Base-by-base conservation (phyloP, 2,329 filamentous ascomycete genomes). In the Epicoccum sorghinum region DNA sequence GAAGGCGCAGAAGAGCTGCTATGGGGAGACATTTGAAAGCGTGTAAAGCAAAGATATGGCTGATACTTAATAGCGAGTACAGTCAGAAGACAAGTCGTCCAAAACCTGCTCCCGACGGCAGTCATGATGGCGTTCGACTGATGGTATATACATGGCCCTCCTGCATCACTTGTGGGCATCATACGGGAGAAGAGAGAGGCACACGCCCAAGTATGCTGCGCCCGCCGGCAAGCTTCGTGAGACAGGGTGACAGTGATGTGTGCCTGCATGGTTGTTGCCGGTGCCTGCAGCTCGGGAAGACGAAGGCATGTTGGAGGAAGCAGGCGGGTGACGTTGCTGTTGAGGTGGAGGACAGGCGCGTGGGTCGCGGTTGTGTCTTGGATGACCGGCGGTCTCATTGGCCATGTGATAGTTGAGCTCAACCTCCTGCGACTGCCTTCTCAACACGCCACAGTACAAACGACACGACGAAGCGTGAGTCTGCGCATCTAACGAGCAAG, bases 331-430 rank as follows among this genome's bases (percentile, higher is more conserved):
- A 69, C 61, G 59, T 60, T 58, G 59, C 59, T 64, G 62, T 58
- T 68, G 67, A 62, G 62, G 58, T 54, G 43, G 53, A 38, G 43
- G 52, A 46, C 58, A 61, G 33, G 64, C 68, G 66, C 68, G 65
- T 71, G 68, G 63, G 50, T 57, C 59, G 59, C 55, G 57, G 56
- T 41, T 24, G 53, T 70, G 68, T 71, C 67, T 70, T 70, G 60
- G 59, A 67, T 70, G 68, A 71, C 67, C 61, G 58, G 46, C 45
- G 58, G 58, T 55, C 47, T 59, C 60, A 57, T 50, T 25, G 44
- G 45, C 57, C 67, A 68, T 66, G 65, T 70, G 68, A 68, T 55
- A 40, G 23, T 36, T n/a, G 24, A 37, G 32, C 9, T 44, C 13
- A 25, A 48, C 23, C 18, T 18, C 3, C 18, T 30, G 41, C 47